These are phyloP conservation scores for Sambucus nigra DNA, from an alignment of 129 eudicot genomes.

Conservation along the genomic window DNA sequence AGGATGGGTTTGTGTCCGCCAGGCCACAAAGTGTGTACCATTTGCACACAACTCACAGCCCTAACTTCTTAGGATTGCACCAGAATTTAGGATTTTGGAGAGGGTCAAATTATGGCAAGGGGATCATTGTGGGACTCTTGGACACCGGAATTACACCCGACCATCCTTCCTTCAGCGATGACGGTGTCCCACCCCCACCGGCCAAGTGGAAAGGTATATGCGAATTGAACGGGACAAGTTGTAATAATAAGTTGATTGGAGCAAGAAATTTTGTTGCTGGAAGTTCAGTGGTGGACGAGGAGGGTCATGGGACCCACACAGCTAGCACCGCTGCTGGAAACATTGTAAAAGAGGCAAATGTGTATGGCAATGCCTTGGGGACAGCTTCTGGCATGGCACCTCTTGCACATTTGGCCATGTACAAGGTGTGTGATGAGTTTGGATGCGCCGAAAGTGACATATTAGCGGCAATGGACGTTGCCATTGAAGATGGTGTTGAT, in stretches of 20 bases:
- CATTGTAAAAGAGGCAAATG: conserved; percentile 37
- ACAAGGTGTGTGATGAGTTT: conserved; percentile 33
- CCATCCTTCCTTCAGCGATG: conserved; percentile 40
- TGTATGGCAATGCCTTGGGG: conserved; percentile 29
- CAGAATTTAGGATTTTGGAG: conserved; percentile 27
- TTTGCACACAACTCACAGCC: conserved; percentile 40
- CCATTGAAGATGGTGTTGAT: conserved; percentile 54
- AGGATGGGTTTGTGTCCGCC: conserved; percentile 18
- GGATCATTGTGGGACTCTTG: conserved; percentile 40
- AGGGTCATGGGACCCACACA: conserved; percentile 69
- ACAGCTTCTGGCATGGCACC: conserved; percentile 60
- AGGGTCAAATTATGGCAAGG: conserved; percentile 35
- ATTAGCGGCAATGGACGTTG: conserved; percentile 52
- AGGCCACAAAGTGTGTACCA: conserved; percentile 17
- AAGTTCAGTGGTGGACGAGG: conserved; percentile 17
- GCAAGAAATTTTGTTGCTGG: conserved; percentile 23
- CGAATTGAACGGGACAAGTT: conserved; percentile 18
- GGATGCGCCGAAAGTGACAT: conserved; percentile 35
- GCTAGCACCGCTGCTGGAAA: conserved; percentile 55
- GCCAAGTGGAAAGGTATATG: conserved; percentile 54
- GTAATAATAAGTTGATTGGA: conserved; percentile 65
- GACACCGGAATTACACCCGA: conserved; percentile 39
- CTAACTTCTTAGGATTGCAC: conserved; percentile 33
- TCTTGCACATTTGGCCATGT: conserved; percentile 57
- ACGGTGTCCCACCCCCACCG: conserved; percentile 42